Evolutionary conservation across 2,329 filamentous ascomycete species (phyloP).

Genomic region (Aspergillus neoniger): DNA sequence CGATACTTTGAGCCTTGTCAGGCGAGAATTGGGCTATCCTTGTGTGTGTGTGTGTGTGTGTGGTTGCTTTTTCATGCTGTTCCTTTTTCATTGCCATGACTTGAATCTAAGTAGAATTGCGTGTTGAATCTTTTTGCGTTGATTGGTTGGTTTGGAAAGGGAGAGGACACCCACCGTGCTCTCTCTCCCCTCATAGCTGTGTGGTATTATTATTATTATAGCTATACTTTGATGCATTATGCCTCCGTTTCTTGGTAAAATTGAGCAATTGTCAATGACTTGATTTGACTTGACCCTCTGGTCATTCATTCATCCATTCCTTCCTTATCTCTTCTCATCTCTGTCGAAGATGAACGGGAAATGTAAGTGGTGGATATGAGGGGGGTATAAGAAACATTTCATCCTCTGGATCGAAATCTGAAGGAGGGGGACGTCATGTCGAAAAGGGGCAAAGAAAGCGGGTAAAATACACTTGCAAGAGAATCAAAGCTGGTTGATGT

Average conservation of each 20-base stretch:
- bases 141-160: not conserved
- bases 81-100: conserved; percentile 17
- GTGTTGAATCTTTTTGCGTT: conserved; percentile 8
- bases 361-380: not conserved
- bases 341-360: not conserved
- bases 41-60: no score
- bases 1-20: conserved; percentile 4
- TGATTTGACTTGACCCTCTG: no score
- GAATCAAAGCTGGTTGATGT: no score
- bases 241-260: conserved; percentile 24
- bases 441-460: no score
- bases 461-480: no score
- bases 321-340: not conserved
- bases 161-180: no score
- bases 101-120: conserved; percentile 15
- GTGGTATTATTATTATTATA: conserved; percentile 10
- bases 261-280: conserved; percentile 19
- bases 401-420: no score
- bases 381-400: conserved; percentile 1
- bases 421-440: no score
- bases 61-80: conserved; percentile 9
- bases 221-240: conserved; percentile 23
- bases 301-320: not conserved
- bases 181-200: conserved; percentile 4
- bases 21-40: conserved; percentile 10